Conservation (phyloP, 176 grass and related monocot species). For the Pontederia paniculata region DNA sequence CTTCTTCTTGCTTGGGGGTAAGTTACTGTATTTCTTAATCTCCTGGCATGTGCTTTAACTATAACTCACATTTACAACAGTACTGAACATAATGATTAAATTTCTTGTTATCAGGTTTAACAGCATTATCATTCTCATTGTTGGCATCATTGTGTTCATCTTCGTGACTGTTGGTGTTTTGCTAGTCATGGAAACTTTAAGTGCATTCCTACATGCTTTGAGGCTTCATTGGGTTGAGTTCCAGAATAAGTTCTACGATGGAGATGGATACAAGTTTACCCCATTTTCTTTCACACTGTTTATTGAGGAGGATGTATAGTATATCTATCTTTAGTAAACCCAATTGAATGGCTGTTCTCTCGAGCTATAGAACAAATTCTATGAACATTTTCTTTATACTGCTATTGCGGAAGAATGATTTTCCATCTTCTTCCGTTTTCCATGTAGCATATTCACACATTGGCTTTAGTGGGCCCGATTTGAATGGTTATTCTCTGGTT, state of each 20-base stretch:
- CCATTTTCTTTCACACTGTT: conserved; percentile 69
- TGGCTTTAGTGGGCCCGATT: no score
- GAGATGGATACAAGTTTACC: conserved; percentile 87
- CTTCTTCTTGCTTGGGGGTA: conserved; percentile 61
- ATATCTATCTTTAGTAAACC: no score
- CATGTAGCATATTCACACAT: no score
- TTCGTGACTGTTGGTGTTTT: conserved; percentile 64
- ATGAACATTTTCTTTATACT: no score
- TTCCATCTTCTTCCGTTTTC: no score
- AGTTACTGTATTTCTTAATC: conserved; percentile 16
- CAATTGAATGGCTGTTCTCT: no score
- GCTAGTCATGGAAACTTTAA: conserved; percentile 93
- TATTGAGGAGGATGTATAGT: conserved; percentile 42
- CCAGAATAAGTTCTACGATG: conserved; percentile 97
- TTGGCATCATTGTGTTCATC: conserved; percentile 58
- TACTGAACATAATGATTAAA: not conserved
- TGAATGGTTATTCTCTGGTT: no score
- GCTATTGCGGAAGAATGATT: no score
- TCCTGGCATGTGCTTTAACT: not conserved
- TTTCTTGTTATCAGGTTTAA: conserved; percentile 47
- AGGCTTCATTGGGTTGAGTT: conserved; percentile 99
- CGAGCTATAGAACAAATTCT: no score
- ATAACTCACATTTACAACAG: not conserved
- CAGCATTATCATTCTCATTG: conserved; percentile 33
- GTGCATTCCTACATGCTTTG: conserved; percentile 88